A percentile compares a stretch with the other conserved stretches of the same genome.
Evolutionary conservation across 169 alveolate species (phyloP).

Genomic region (Plasmodium coatneyi): DNA sequence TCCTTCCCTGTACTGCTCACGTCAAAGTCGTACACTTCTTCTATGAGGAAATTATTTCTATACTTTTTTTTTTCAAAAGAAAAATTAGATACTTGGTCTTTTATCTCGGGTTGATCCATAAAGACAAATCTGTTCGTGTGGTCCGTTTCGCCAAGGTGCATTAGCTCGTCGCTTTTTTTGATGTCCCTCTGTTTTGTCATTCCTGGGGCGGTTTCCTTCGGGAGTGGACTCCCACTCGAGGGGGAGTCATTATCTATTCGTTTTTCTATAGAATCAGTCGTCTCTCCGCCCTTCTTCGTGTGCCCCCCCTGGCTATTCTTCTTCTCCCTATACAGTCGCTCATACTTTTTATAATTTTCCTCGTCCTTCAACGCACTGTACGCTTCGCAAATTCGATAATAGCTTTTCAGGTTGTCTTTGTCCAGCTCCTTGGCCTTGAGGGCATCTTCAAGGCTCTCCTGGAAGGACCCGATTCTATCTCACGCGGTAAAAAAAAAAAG

Average conservation of each 20-base stretch:
- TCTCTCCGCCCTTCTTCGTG: neutral
- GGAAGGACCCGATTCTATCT: conserved; percentile 30
- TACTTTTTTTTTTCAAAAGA: conserved; percentile 26
- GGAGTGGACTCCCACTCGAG: neutral
- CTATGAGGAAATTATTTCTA: conserved; percentile 46
- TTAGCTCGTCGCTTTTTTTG: conserved; percentile 12
- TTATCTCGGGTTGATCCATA: neutral
- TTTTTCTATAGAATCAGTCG: neutral
- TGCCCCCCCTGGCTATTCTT: neutral
- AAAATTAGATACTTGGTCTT: neutral
- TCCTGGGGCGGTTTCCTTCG: neutral
- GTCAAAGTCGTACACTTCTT: conserved; percentile 55
- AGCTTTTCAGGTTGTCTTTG: conserved; percentile 44
- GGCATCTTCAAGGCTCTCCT: conserved; percentile 49
- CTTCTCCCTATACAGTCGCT: conserved; percentile 14
- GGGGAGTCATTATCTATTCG: neutral
- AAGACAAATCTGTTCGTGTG: conserved; percentile 26
- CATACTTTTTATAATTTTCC: conserved; percentile 28
- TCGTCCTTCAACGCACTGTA: conserved; percentile 33
- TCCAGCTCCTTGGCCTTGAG: conserved; percentile 39
- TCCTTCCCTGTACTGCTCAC: neutral
- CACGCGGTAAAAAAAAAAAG: neutral
- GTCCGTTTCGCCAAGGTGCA: conserved; percentile 14
- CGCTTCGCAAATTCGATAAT: conserved; percentile 57
- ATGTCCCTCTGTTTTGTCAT: neutral